phyloP scores from a whole-genome alignment of 768 basidiomycete genomes.

The Tremella fuciformis region DNA sequence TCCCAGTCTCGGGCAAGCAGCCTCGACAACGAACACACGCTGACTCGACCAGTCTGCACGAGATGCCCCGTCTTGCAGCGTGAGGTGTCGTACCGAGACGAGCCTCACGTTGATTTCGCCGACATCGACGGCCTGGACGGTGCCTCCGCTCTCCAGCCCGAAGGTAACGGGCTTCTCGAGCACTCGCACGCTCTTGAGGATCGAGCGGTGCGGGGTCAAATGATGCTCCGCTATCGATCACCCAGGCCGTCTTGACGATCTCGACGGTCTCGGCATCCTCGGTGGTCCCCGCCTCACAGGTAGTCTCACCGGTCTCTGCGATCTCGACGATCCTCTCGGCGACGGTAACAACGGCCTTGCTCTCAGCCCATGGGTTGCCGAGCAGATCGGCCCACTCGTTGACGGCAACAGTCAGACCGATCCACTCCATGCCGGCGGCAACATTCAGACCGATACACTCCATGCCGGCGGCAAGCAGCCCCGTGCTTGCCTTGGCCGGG shows the following conservation, averaged over 20 bases:
- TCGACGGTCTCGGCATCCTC: background rate
- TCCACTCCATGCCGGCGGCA: no score
- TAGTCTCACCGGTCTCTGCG: background rate
- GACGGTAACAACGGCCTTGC: no score
- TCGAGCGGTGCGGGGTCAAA: conserved; percentile 4
- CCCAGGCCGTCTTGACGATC: conserved; percentile 4
- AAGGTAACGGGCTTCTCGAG: conserved; percentile 9
- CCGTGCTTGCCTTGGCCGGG: no score
- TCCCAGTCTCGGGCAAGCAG: background rate
- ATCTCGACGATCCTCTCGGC: no score
- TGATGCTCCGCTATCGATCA: conserved; percentile 18
- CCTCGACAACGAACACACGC: conserved; percentile 9
- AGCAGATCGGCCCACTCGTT: no score
- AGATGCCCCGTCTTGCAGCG: conserved; percentile 1
- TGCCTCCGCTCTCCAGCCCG: conserved; percentile 5
- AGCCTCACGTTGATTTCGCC: conserved; percentile 3
- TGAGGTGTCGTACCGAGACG: background rate
- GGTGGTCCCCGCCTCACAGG: background rate
- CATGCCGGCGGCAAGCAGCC: no score
- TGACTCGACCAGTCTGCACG: conserved; percentile 2
- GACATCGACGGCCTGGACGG: conserved; percentile 5
- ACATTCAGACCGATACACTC: no score
- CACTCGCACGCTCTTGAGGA: conserved; percentile 1
- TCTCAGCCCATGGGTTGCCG: no score
- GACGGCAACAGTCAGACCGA: no score